Evolutionary conservation across 257 asterid species (phyloP).

Genomic region (Nicotiana tabacum): DNA sequence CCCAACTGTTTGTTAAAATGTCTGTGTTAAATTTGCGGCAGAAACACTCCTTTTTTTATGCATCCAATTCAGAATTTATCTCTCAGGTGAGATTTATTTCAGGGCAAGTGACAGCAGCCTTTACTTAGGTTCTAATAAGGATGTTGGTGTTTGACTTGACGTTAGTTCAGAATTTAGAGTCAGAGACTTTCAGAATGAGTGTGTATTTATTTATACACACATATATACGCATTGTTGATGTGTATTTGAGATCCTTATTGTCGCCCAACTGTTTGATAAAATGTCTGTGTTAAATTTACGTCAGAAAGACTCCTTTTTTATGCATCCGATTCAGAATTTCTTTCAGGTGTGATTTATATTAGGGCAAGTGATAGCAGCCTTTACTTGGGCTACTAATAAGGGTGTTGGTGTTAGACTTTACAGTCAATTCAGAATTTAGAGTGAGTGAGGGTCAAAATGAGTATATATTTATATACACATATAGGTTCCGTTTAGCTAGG

Average conservation of each 20-base stretch:
- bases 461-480: not conserved
- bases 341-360: not conserved
- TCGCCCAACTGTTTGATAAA: not conserved
- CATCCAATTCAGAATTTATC: not conserved
- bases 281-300: not conserved
- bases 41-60: not conserved
- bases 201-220: not conserved
- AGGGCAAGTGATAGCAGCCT: not conserved
- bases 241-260: not conserved
- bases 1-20: not conserved
- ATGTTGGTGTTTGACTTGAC: not conserved
- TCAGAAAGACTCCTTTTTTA: not conserved
- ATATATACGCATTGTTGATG: not conserved
- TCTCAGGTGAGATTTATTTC: not conserved
- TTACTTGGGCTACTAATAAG: not conserved
- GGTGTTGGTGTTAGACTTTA: not conserved
- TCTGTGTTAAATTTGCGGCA: not conserved
- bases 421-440: not conserved
- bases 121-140: not conserved
- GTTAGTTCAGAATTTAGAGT: not conserved
- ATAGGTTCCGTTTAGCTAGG: not conserved
- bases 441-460: not conserved
- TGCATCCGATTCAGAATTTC: not conserved
- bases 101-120: not conserved
- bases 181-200: not conserved